Conservation (phyloP, 441 rosid genomes). For the Cnidoscolus chayamansa region DNA sequence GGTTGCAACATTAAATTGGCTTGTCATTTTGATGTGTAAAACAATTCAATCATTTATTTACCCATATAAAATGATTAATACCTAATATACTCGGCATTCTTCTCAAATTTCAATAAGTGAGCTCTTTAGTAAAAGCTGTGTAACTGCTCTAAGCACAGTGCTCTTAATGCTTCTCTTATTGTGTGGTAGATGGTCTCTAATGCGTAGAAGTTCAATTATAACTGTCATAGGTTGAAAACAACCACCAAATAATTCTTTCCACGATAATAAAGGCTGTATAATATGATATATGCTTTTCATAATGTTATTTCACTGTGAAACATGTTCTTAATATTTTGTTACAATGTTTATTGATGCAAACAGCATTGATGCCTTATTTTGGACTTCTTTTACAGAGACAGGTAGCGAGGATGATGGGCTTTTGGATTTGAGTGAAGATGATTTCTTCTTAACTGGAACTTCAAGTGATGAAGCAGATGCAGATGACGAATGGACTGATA, state of each 20-base stretch:
- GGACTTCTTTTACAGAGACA: constrained; percentile 51
- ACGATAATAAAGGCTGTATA: neutral
- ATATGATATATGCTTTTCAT: neutral
- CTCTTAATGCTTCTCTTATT: neutral
- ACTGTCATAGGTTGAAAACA: neutral
- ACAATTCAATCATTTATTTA: too few relatives aligned
- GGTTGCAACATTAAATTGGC: too few relatives aligned
- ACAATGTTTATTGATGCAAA: neutral
- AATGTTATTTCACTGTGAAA: constrained; percentile 10
- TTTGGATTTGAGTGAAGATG: constrained; percentile 86
- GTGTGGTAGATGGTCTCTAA: neutral
- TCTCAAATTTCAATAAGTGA: neutral
- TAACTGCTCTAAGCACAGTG: too few relatives aligned
- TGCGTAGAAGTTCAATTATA: neutral
- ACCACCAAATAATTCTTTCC: constrained; percentile 1
- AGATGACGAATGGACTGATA: constrained; percentile 95
- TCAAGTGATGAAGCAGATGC: constrained; percentile 96
- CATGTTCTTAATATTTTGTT: constrained; percentile 8
- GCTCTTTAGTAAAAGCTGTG: neutral
- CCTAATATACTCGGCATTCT: too few relatives aligned
- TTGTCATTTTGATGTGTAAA: too few relatives aligned
- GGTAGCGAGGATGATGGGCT: constrained; percentile 96
- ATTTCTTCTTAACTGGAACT: constrained; percentile 73
- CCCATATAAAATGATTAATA: too few relatives aligned
- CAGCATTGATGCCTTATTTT: constrained; percentile 8